A percentile compares a stretch with the other conserved stretches of the same genome.
phyloP scores from a whole-genome alignment of 345 rosid genomes.

The Eucalyptus microcorys region DNA sequence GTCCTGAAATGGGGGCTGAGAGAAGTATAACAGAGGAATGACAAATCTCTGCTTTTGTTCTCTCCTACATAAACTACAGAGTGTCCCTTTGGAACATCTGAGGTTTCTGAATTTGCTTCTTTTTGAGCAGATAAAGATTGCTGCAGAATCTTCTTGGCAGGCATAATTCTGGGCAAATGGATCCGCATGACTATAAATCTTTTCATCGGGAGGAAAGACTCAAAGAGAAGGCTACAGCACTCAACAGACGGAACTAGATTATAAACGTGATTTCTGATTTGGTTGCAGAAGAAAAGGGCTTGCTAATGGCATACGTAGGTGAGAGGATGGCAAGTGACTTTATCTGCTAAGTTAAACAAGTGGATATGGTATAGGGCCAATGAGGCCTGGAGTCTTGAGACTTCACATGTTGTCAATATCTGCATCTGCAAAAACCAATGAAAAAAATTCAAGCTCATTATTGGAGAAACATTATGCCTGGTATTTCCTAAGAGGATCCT shows the following conservation, averaged over 20 bases:
- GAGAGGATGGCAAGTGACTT: not conserved
- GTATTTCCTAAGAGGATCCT: not conserved
- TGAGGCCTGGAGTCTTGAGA: not conserved
- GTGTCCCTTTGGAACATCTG: not conserved
- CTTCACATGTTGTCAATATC: not conserved
- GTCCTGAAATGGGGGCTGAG: slow-evolving; percentile 7
- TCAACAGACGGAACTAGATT: not conserved
- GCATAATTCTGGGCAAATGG: not conserved
- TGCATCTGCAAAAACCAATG: not conserved
- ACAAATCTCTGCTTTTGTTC: slow-evolving; percentile 3
- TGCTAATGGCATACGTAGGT: not conserved
- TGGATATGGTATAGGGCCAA: not conserved
- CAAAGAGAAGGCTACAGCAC: not conserved
- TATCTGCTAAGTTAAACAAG: not conserved
- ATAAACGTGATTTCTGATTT: not conserved
- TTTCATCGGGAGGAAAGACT: not conserved
- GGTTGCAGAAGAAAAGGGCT: not conserved
- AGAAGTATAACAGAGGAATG: slow-evolving; percentile 7
- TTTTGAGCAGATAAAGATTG: not conserved
- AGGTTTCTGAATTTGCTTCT: not conserved
- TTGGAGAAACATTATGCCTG: not conserved
- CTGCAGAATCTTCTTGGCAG: slow-evolving; percentile 2
- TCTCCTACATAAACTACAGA: slow-evolving; percentile 7
- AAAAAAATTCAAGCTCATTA: not conserved
- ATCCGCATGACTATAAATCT: not conserved